phyloP scores from a whole-genome alignment of 495 filamentous ascomycete genomes.

The Oleoguttula mirabilis region DNA sequence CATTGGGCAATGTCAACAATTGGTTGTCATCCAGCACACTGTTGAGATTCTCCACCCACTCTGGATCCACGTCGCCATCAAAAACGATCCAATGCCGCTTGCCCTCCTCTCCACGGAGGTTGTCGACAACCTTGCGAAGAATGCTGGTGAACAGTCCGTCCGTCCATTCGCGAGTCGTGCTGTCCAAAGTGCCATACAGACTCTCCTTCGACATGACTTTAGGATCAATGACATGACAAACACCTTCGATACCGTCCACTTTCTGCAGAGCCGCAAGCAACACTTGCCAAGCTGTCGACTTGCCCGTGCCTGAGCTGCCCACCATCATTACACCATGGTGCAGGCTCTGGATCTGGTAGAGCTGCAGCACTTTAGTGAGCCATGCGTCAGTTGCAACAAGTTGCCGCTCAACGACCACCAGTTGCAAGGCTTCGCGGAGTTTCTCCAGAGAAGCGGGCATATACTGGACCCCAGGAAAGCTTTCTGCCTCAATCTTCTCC shows the following conservation, averaged over 20 bases:
- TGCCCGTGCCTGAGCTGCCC: constrained; percentile 85
- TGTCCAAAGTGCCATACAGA: constrained; percentile 88
- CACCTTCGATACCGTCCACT: constrained; percentile 81
- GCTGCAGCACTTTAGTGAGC: constrained; percentile 91
- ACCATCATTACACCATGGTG: constrained; percentile 99
- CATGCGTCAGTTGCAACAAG: constrained; percentile 82
- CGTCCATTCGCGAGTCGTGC: constrained; percentile 95
- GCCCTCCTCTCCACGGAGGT: constrained; percentile 87
- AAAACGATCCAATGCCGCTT: constrained; percentile 99
- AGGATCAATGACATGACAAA: constrained; percentile 94
- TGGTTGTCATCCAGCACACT: constrained; percentile 99
- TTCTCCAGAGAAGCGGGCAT: constrained; percentile 72
- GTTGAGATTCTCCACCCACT: constrained; percentile 99
- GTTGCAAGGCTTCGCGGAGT: constrained; percentile 68
- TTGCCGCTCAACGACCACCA: constrained; percentile 68
- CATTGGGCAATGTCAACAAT: constrained; percentile 87
- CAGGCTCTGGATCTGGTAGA: constrained; percentile 94
- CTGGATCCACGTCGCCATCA: constrained; percentile 95
- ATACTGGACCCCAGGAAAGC: constrained; percentile 89
- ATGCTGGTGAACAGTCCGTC: constrained; percentile 98
- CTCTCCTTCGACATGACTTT: constrained; percentile 99
- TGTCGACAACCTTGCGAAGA: constrained; percentile 94
- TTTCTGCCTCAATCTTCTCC: constrained; percentile 67
- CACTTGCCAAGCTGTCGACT: constrained; percentile 88
- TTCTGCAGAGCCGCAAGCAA: constrained; percentile 86